Conservation (phyloP, 2,329 filamentous ascomycete species). For the Zopfia rhizophila region DNA sequence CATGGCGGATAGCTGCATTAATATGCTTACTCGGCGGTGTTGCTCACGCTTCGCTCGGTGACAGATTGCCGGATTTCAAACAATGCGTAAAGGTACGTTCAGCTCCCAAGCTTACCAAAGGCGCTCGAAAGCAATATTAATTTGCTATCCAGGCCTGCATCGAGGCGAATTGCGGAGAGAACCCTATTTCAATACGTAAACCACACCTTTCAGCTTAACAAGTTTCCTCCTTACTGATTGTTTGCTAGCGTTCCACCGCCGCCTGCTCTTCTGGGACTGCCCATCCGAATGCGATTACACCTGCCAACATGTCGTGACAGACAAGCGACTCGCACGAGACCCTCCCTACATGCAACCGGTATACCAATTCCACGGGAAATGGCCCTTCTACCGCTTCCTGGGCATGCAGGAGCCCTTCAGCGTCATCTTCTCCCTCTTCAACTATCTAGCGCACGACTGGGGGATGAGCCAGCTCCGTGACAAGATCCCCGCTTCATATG, state of each 20-base stretch:
- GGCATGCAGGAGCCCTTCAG: slow-evolving; percentile 96
- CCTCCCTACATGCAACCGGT: slow-evolving; percentile 73
- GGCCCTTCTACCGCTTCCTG: slow-evolving; percentile 91
- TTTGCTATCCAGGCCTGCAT: slow-evolving; percentile 73
- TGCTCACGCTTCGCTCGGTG: slow-evolving; percentile 78
- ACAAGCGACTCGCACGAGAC: slow-evolving; percentile 71
- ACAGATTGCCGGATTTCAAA: slow-evolving; percentile 85
- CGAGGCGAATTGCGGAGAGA: slow-evolving; percentile 78
- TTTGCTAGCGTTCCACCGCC: slow-evolving; percentile 80
- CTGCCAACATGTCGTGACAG: slow-evolving; percentile 92
- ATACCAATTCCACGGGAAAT: slow-evolving; percentile 98
- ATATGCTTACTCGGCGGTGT: slow-evolving; percentile 43
- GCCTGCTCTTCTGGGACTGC: slow-evolving; percentile 92
- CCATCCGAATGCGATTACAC: slow-evolving; percentile 96
- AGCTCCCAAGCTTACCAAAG: slow-evolving; percentile 3
- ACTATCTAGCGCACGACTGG: slow-evolving; percentile 84
- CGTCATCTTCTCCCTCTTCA: slow-evolving; percentile 91
- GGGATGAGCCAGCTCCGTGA: slow-evolving; percentile 78
- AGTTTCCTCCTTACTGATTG: slow-evolving; percentile 7
- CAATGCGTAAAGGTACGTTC: slow-evolving; percentile 81
- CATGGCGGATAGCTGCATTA: slow-evolving; percentile 38
- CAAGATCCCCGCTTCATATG: slow-evolving; percentile 76
- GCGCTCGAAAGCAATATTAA: slow-evolving; percentile 24
- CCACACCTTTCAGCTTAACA: slow-evolving; percentile 23
- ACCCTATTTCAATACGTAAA: slow-evolving; percentile 76